Percentiles rank a stretch among this genome's conserved stretches.
Conservation (phyloP, 2,329 filamentous ascomycete genomes). For the Curvularia eragrostidis region DNA sequence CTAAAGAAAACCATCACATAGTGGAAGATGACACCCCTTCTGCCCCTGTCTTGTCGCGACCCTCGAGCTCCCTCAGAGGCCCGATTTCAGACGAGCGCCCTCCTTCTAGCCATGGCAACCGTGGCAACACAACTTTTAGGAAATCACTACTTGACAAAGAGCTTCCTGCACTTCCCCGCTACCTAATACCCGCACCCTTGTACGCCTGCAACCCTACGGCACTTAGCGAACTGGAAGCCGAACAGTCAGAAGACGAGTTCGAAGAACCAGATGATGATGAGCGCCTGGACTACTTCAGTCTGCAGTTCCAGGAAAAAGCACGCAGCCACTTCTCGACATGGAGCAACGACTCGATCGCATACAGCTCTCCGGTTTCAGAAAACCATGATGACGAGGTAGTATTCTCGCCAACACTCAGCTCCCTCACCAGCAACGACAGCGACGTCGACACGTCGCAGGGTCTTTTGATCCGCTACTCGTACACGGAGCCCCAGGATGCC, state of each 20-base stretch:
- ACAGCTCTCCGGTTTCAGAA: conserved; percentile 31
- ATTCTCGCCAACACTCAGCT: conserved; percentile 45
- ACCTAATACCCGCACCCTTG: conserved; percentile 38
- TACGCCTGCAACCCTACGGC: conserved; percentile 31
- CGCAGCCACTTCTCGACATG: conserved; percentile 46
- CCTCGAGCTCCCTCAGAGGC: conserved; percentile 22
- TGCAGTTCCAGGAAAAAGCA: conserved; percentile 25
- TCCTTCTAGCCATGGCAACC: conserved; percentile 37
- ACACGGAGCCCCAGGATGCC: conserved; percentile 18
- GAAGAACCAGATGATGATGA: conserved; percentile 25
- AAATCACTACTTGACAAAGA: conserved; percentile 36
- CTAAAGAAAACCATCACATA: conserved; percentile 19
- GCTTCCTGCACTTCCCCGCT: conserved; percentile 40
- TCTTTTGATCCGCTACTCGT: conserved; percentile 31
- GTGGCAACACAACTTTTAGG: conserved; percentile 21
- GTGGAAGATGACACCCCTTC: conserved; percentile 24
- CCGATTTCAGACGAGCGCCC: conserved; percentile 32
- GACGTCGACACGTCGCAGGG: conserved; percentile 31
- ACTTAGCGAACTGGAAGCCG: conserved; percentile 17
- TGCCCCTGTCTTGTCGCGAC: conserved; percentile 33
- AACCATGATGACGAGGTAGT: conserved; percentile 27
- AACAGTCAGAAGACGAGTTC: conserved; percentile 20
- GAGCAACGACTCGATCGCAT: conserved; percentile 38
- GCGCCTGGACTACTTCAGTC: conserved; percentile 16
- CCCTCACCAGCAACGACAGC: conserved; percentile 41